These are phyloP conservation scores for Podospora conica DNA, from an alignment of 495 filamentous ascomycete species.

Conservation along the genomic window DNA sequence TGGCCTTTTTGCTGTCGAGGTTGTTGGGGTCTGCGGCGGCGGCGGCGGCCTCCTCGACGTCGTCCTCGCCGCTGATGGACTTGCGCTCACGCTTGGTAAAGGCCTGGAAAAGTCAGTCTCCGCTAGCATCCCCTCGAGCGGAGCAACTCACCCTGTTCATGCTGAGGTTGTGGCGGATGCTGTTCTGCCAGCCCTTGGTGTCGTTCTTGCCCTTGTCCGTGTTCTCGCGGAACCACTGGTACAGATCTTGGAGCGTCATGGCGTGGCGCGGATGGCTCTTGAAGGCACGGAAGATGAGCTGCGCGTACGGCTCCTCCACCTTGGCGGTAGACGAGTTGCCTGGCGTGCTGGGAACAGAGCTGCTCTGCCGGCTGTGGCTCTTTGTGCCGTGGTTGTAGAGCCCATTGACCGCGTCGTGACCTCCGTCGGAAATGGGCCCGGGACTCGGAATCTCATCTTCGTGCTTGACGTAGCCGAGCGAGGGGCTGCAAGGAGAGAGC, in stretches of 20 bases:
- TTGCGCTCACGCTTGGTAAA: conserved; percentile 39
- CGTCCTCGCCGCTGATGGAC: conserved; percentile 8
- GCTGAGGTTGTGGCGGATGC: conserved; percentile 91
- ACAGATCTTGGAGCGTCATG: conserved; percentile 81
- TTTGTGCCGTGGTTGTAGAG: not conserved
- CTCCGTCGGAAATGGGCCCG: not conserved
- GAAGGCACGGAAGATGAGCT: conserved; percentile 73
- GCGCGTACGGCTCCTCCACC: conserved; percentile 66
- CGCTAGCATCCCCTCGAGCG: not conserved
- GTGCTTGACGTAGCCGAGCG: not conserved
- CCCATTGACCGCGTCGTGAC: not conserved
- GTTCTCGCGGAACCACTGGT: conserved; percentile 80
- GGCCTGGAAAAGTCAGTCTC: conserved; percentile 25
- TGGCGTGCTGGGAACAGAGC: conserved; percentile 6
- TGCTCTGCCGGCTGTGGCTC: conserved; percentile 8
- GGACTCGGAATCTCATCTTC: conserved; percentile 3
- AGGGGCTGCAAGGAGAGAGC: not conserved
- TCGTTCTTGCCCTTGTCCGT: conserved; percentile 64
- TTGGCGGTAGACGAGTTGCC: not conserved
- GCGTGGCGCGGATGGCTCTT: conserved; percentile 53
- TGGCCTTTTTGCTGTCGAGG: conserved; percentile 29
- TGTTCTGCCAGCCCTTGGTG: conserved; percentile 89
- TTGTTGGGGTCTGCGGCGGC: conserved; percentile 1
- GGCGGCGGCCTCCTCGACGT: not conserved
- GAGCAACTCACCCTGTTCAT: conserved; percentile 79